Base-by-base conservation (phyloP, 208 protist genomes). In the Borovskyia barvae region DNA sequence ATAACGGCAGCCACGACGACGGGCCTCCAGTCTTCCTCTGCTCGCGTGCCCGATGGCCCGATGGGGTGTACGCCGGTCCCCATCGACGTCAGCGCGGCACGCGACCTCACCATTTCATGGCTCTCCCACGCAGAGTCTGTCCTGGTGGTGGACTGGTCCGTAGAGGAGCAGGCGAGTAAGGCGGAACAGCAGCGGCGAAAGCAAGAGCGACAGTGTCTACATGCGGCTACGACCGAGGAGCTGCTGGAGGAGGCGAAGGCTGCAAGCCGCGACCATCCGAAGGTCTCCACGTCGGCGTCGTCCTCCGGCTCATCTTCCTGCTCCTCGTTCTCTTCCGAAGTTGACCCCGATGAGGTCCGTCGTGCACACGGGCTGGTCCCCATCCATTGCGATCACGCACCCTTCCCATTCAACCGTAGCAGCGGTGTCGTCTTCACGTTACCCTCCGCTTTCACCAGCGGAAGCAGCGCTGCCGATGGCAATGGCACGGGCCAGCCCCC, bases 91-190 rank as follows among this genome's bases (percentile, higher is more conserved):
- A 47, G 63, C 54, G 37, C 46, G 35, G 63, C 63, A 70, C 54
- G 63, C 63, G 63, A 70, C 45, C 24, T 57, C 35, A 70, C 63
- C 7, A 57, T 70, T 32, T 62, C 63, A 30, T 70, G 63, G 63
- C 63, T 70, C 28, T 61, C 63, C 28, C 54, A 70, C 17, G 30
- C 63, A 5, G 63, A 70, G 46, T 70, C 63, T 3, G 32, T 43
- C 19, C 32, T 70, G 14, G 63, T 70, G 36, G 15, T 62, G 20
- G 63, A 70, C n/a, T 70, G 63, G 63, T 36, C 47, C 4, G 6
- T 50, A 14, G 36, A 25, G n/a, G 45, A 30, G 30, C 51, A 40
- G 46, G 63, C 29, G 5, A 46, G 22, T 15, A 52, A 60, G 50
- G 22, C 24, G 17, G 32, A 49, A 24, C 26, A 14, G 22, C 51